Base-by-base conservation (phyloP, 2,329 filamentous ascomycete genomes). In the Arthroderma sp. region DNA sequence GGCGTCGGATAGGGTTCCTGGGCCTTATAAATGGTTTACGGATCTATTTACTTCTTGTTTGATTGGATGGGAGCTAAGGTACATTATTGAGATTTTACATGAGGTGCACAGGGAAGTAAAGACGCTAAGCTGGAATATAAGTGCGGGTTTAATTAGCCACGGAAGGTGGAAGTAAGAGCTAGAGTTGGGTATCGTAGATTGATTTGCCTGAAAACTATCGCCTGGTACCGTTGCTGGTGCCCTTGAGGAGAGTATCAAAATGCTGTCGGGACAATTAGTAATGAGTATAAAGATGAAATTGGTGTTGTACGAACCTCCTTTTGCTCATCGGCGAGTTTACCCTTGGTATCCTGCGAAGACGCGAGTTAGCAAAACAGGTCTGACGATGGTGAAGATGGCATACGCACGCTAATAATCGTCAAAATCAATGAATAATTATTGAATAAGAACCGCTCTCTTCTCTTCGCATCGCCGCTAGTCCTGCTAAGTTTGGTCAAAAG, bases 341-440 rank as follows among this genome's bases (percentile, higher is more conserved):
- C 67, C 51, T 65, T 60, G 48, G 66, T 67, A 58, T 70, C 66
- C 62, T 66, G 9, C 15, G 15, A 9, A 31, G 31, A 32, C 3
- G 27, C n/a, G 11, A 11, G 38, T 50, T 36, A 46, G 42, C 36
- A 15, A 22, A 22, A 3, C 15, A 3, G 15, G 15, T 2, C 15
- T 22, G 15, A 22, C 15, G 3, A 38, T 27, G 10, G 31, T 22
- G 33, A 3, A 9, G 32, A 29, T n/a, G 5, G 27, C 10, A 28
- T 6, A 58, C 67, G 39, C 61, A 71, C 83, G 57, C 83, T 78
- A 51, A 98, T 83, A 50, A 98, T 95, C 7, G 91, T 95, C 55
- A 86, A 71, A n/a, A 98, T 77, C 51, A 98, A 71, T 44, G 85
- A 93, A 63, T 94, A 96, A 62, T 98, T 98, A 61, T 96, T 98